Evolutionary conservation across 129 eudicot species (phyloP).

Genomic region (Arctium lappa): DNA sequence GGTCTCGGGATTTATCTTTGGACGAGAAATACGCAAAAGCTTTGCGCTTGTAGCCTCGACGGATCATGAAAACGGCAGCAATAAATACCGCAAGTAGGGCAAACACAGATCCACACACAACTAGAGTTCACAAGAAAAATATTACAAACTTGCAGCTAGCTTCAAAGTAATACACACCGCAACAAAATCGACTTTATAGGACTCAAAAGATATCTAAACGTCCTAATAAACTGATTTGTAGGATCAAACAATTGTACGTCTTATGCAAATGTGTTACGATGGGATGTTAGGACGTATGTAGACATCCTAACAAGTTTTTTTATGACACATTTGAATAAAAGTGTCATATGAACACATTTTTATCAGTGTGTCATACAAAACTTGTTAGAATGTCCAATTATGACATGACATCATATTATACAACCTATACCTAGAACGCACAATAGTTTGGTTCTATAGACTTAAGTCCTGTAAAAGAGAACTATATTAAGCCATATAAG

Average conservation of each 20-base stretch:
- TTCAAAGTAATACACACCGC: not conserved
- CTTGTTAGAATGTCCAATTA: too few relatives aligned
- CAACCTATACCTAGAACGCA: too few relatives aligned
- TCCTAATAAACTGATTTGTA: not conserved
- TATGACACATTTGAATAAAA: too few relatives aligned
- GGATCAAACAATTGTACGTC: not conserved
- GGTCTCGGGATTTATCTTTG: slow-evolving; percentile 34
- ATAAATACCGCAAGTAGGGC: not conserved
- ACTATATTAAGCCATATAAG: too few relatives aligned
- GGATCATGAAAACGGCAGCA: slow-evolving; percentile 16
- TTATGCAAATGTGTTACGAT: not conserved
- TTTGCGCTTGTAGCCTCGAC: slow-evolving; percentile 22
- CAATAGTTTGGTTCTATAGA: too few relatives aligned
- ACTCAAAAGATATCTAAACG: not conserved
- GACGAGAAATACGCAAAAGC: slow-evolving; percentile 20
- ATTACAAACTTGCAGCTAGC: not conserved
- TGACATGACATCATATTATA: too few relatives aligned
- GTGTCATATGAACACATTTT: too few relatives aligned
- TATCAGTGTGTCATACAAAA: too few relatives aligned
- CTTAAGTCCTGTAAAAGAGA: too few relatives aligned
- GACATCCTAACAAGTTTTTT: not conserved
- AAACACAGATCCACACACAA: slow-evolving; percentile 11
- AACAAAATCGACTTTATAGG: too few relatives aligned
- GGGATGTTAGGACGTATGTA: too few relatives aligned
- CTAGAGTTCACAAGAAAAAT: not conserved